Base-by-base conservation (phyloP, 495 filamentous ascomycete genomes). In the Rostrohypoxylon terebratum region DNA sequence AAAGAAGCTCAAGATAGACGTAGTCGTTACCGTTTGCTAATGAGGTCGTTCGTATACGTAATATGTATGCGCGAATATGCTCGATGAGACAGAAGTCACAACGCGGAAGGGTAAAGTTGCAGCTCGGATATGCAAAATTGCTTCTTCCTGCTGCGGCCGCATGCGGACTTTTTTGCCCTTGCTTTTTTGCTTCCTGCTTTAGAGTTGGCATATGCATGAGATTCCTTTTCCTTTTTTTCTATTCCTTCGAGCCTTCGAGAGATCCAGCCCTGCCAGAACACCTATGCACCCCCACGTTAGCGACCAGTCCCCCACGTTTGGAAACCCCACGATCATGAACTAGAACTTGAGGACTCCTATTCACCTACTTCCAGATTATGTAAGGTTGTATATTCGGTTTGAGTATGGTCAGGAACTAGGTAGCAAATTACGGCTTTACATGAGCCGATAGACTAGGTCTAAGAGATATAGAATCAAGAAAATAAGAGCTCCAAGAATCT, bases 71-170 rank as follows among this genome's bases (percentile, higher is more conserved):
- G 53, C 33, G 14, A 11, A 47, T 51, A 58, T 67, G 58, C 44
- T 31, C 20, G 10, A 54, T 28, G 31, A 58, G 9, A n/a, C 33
- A 44, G 31, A 14, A 10, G 51, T 51, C 40, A 69, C 40, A 51
- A 63, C 59, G 47, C 60, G 36, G 40, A 28, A 57, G 28, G 14
- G 34, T 28, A 23, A 44, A 36, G 62, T 53, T 48, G 50, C 7
- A 59, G 63, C 16, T 42, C 65, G 65, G 70, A 31, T 67, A 73
- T 59, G 70, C 65, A 73, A 13, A 59, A 28, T 54, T 64, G 54
- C 59, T 60, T 68, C 20, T 65, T 61, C 60, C 65, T 68, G 18
- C 61, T n/a, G 62, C 57, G 55, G 16, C 34, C 47, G 60, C 36
- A 68, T 72, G 59, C 53, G 63, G 48, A 38, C 21, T 45, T 10